Evolutionary conservation across 495 filamentous ascomycete genomes (phyloP).

Genomic region (Thermothielavioides terrestris): DNA sequence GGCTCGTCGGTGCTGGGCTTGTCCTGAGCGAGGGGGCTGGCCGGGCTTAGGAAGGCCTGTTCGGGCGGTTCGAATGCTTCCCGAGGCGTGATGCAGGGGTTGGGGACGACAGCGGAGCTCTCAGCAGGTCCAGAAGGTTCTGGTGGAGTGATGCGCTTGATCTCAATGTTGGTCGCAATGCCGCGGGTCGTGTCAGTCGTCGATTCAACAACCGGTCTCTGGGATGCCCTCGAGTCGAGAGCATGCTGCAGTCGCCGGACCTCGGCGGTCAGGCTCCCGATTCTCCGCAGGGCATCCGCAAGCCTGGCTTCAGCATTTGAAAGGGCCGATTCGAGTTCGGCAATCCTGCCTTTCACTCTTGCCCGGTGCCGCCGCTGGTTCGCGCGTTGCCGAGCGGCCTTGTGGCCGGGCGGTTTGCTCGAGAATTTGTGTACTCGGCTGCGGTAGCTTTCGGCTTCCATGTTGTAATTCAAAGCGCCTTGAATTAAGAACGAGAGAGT

Average conservation of each 20-base stretch:
- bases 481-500: too few species aligned
- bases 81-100: too few species aligned
- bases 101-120: too few species aligned
- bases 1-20: not conserved
- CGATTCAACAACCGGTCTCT: not conserved
- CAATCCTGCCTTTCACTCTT: conserved; percentile 19
- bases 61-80: too few species aligned
- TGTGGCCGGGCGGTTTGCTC: conserved; percentile 13
- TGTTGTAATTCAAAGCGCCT: too few species aligned
- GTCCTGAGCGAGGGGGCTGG: not conserved
- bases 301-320: conserved; percentile 10
- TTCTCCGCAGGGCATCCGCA: conserved; percentile 12
- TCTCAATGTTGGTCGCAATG: not conserved
- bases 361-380: conserved; percentile 29
- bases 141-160: too few species aligned
- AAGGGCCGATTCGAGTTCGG: conserved; percentile 18
- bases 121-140: too few species aligned
- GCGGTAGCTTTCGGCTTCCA: not conserved
- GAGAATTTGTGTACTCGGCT: conserved; percentile 17
- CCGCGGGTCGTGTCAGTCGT: not conserved
- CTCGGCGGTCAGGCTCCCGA: conserved; percentile 16
- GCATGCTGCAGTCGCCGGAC: conserved; percentile 6
- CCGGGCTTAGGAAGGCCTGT: too few species aligned
- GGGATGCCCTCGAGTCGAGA: not conserved
- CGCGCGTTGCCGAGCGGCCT: conserved; percentile 21